Base-by-base conservation (phyloP, 441 rosid genomes). In the Erysimum cheiri region DNA sequence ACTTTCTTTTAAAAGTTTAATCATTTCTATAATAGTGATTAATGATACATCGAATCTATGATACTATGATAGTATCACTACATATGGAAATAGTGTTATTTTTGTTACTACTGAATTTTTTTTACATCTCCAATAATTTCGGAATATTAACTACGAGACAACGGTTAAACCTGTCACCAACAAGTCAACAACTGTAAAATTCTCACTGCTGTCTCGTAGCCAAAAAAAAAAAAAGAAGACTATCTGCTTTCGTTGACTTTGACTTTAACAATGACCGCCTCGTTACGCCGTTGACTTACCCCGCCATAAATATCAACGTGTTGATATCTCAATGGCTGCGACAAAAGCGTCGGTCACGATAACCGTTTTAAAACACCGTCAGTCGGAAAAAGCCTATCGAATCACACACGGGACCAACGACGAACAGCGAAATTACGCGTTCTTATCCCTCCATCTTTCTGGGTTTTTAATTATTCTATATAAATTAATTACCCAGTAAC, bases 311-410 rank as follows among this genome's bases (percentile, higher is more conserved):
- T 24, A 0, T 4, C 22, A 14, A 61, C 69, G 69, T 74, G 78
- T 40, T 4, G 0, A 4, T 4, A 37, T 1, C n/a, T 55, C 2
- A 74, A 29, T 68, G 54, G 78, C 6, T 3, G 0, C 9, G 9
- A 43, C 0, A 41, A 64, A 60, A 67, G 36, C 67, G 73, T 60
- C 73, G 73, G 78, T 74, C 68, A 60, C 69, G 0, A 35, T 8
- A 60, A 74, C 68, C 57, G 63, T 44, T 68, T 33, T 60, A 74
- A 37, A 47, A 54, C 57, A 33, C 69, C 54, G 40, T 71, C 56
- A 32, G 6, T 36, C 32, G 28, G 24, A 37, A 54, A 50, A 2
- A 6, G 37, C 56, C 55, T 50, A 60, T 35, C 63, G 28, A 15
- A 52, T 11, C n/a, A 67, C 54, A 57, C 71, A 58, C 72, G 31